Evolutionary conservation across 345 rosid species (phyloP).

Genomic region (Aethionema arabicum): DNA sequence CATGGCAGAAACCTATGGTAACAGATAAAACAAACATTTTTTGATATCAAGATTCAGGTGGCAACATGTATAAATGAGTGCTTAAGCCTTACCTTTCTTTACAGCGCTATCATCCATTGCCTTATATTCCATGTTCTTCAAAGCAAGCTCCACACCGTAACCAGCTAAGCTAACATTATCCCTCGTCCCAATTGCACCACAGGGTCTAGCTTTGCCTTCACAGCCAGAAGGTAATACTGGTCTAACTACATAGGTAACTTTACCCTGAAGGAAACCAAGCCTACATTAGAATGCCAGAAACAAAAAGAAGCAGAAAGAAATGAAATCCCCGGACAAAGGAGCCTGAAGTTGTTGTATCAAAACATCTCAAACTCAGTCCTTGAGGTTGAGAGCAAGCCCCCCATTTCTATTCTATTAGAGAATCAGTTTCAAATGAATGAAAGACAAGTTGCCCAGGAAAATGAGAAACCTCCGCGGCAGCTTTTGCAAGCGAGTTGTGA

Average conservation of each 20-base stretch:
- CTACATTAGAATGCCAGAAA: conserved; percentile 19
- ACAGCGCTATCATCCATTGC: conserved; percentile 96
- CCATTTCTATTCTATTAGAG: conserved; percentile 1
- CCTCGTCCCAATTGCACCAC: conserved; percentile 81
- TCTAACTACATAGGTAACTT: conserved; percentile 82
- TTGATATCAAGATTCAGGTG: conserved; percentile 4
- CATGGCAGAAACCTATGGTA: background rate
- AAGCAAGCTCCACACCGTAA: conserved; percentile 97
- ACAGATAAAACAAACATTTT: background rate
- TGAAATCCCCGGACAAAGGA: conserved; percentile 5
- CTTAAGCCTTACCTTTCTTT: conserved; percentile 68
- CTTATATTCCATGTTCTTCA: conserved; percentile 99
- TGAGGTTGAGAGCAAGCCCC: background rate
- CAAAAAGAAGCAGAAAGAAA: conserved; percentile 6
- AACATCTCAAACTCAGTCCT: conserved; percentile 1
- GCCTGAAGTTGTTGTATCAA: conserved; percentile 1
- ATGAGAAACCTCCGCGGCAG: conserved; percentile 65
- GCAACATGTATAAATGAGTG: conserved; percentile 4
- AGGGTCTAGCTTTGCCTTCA: conserved; percentile 63
- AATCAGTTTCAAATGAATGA: background rate
- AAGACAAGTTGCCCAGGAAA: background rate
- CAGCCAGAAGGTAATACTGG: conserved; percentile 90
- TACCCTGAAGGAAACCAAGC: conserved; percentile 58
- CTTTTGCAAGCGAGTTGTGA: conserved; percentile 62
- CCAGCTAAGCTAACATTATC: conserved; percentile 89